Base-by-base conservation (phyloP, 805 yeast genomes). In the Candida gorgasii region DNA sequence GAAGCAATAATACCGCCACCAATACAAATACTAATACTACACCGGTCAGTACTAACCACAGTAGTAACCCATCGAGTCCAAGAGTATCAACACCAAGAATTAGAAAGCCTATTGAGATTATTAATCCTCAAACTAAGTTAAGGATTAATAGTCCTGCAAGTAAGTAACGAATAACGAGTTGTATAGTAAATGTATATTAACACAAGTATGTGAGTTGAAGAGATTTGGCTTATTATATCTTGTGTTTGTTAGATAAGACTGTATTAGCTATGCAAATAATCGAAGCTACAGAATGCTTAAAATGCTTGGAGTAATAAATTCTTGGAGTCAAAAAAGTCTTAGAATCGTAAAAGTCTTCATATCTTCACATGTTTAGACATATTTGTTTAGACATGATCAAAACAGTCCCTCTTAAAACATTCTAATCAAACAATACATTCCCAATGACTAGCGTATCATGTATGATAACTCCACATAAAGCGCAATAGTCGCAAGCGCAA, bases 71-170 rank as follows among this genome's bases (percentile, higher is more conserved):
- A 14, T 44, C 49, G 29, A 58, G 74, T 13, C 80, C 82, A 12
- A 63, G 79, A 47, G 68, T 69, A 1, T 66, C 68, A 40, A 79
- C 84, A 1, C 85, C 85, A 20, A 65, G 86, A 47, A 71, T 73
- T 19, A 79, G 74, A 59, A 80, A 79, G 53, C 78, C 79, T 5
- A 63, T 80, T 55, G 85, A 80, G 50, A 80, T 80, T 42, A 76
- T 80, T 42, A 79, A 80, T 56, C 86, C 86, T 5, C 78, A 68
- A 43, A 79, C 84, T 5, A 80, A 80, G 39, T 55, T 78, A 65
- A 71, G 80, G 52, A 73, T 80, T 15, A 72, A 65, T 4, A 76
- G 82, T 13, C 82, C 84, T 14, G 71, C 73, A 14, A 34, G 37
- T 34, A 49, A 47, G 32, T 49, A 49, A 49, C 33, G 53, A 49